phyloP scores from a whole-genome alignment of 768 basidiomycete species.

The Tricholoma furcatifolium region DNA sequence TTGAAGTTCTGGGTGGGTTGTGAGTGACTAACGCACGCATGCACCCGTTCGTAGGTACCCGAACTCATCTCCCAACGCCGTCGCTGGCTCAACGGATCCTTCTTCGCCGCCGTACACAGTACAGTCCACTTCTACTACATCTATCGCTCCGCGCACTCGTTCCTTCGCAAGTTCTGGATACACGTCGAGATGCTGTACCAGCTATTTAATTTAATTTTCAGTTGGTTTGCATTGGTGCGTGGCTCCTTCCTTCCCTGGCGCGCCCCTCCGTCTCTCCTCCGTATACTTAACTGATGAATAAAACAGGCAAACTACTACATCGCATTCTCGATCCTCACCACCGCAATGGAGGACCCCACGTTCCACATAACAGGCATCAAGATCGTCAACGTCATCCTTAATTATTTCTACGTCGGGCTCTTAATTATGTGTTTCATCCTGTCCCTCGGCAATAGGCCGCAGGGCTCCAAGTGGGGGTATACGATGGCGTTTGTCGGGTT shows the following conservation, averaged over 20 bases:
- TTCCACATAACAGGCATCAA: conserved; percentile 65
- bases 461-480: conserved; percentile 87
- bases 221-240: conserved; percentile 83
- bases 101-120: conserved; percentile 95
- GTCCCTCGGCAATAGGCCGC: conserved; percentile 87
- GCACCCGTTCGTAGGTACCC: conserved; percentile 54
- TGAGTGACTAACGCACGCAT: not conserved
- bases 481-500: conserved; percentile 85
- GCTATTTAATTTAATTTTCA: conserved; percentile 85
- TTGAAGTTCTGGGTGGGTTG: not conserved
- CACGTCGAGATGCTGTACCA: conserved; percentile 95
- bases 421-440: conserved; percentile 87
- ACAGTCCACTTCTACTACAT: conserved; percentile 94
- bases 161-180: conserved; percentile 88
- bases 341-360: conserved; percentile 65
- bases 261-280: not conserved
- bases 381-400: conserved; percentile 73
- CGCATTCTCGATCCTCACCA: conserved; percentile 75
- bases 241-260: not conserved
- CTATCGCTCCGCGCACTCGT: conserved; percentile 83
- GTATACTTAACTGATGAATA: no score
- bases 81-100: conserved; percentile 96
- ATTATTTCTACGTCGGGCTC: conserved; percentile 86
- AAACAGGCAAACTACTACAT: conserved; percentile 95
- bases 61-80: conserved; percentile 94